These are phyloP conservation scores for Stagonosporopsis chrysanthemi DNA, from an alignment of 2,329 filamentous ascomycete species.

Conservation along the genomic window DNA sequence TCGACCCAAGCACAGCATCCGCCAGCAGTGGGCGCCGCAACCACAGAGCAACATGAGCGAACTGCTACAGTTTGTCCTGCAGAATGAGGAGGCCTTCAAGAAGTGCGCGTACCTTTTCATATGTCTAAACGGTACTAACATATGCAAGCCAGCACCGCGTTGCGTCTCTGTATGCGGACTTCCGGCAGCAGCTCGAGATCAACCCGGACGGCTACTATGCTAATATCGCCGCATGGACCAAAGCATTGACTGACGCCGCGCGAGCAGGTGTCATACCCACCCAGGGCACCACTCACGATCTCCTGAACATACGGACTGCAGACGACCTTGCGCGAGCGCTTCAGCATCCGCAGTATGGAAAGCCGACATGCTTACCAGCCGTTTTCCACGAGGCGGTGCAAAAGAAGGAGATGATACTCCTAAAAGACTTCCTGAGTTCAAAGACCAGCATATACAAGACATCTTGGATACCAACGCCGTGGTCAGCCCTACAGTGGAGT, in stretches of 20 bases:
- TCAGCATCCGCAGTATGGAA: constrained; percentile 78
- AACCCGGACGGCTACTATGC: constrained; percentile 87
- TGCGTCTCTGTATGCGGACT: constrained; percentile 88
- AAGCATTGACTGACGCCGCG: constrained; percentile 73
- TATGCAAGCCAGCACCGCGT: constrained; percentile 69
- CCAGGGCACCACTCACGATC: constrained; percentile 51
- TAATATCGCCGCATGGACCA: constrained; percentile 81
- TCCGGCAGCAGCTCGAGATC: constrained; percentile 73
- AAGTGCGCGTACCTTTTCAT: constrained; percentile 42
- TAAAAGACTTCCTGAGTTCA: constrained; percentile 71
- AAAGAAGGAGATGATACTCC: constrained; percentile 72
- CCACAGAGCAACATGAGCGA: constrained; percentile 63
- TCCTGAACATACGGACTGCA: constrained; percentile 61
- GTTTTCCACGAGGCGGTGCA: constrained; percentile 79
- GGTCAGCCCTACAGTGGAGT: constrained; percentile 78
- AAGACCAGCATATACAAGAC: constrained; percentile 75
- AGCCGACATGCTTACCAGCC: constrained; percentile 79
- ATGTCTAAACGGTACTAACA: constrained; percentile 16
- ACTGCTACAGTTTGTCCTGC: constrained; percentile 67
- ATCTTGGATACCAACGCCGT: constrained; percentile 73
- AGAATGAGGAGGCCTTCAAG: constrained; percentile 59
- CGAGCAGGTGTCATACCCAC: constrained; percentile 66
- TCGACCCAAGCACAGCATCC: constrained; percentile 26
- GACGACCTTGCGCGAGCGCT: constrained; percentile 74
- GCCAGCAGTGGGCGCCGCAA: constrained; percentile 27